Evolutionary conservation across 345 rosid genomes (phyloP), one percentile per base, ranked within the genome.

Genomic region (Corchorus capsularis): DNA sequence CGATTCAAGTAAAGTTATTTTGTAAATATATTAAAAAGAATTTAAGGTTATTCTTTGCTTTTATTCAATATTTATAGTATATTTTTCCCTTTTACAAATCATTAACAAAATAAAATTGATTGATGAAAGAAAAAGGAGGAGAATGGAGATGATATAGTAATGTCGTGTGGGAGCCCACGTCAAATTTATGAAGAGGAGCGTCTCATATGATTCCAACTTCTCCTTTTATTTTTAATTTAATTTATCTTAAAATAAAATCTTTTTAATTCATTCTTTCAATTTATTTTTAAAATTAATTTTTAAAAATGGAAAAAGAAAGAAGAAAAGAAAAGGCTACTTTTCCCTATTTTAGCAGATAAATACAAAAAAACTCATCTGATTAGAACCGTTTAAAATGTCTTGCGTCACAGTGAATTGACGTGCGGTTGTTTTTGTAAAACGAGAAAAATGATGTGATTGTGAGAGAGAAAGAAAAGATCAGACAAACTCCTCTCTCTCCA

Each of bases 351-450:
- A 43, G 8, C 4, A 37, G 43, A 81, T 71, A 69, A 69, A 65
- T 56, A 74, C 82, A 75, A 81, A 82, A 63, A 34, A 63, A 34
- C 63, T 39, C 53, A 9, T 71, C 50, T 71, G 84, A 83, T 83
- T 74, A 69, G 76, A 79, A 75, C 85, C 84, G 74, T 83, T 79
- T 73, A 76, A 78, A 76, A 61, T 79, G 81, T 78, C 55, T 53
- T 72, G 79, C 84, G 91, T 86, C 88, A 81, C 81, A n/a, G 43
- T 0, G 80, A 84, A 79, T 79, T 79, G 84, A 82, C 89, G 79
- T 75, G 81, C 15, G 60, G 77, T 20, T 74, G 46, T 27, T 15
- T 71, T 54, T 0, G 2, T n/a, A 1, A 61, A 14, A 53, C 74
- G 76, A 76, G 59, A 73, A 59, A 71, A 67, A 1, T 16, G 56